These are phyloP conservation scores for Ophiostoma fasciatum DNA, from an alignment of 2,329 filamentous ascomycete genomes.

Conservation along the genomic window DNA sequence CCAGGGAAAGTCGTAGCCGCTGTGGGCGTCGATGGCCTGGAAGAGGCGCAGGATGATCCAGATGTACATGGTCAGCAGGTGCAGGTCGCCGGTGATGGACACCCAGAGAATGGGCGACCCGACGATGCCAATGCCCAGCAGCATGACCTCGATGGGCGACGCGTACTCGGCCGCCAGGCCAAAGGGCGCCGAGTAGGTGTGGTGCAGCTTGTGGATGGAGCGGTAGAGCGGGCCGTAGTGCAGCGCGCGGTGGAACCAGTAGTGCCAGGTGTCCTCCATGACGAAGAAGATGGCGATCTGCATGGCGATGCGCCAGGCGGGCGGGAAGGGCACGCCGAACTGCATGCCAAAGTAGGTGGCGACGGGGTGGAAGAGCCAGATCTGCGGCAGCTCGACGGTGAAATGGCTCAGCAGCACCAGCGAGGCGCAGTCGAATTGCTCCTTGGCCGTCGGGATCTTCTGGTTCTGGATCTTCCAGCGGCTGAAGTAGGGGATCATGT, in stretches of 20 bases:
- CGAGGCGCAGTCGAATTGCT: constrained; percentile 89
- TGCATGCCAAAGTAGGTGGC: constrained; percentile 83
- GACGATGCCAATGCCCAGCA: constrained; percentile 78
- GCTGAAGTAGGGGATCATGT: constrained; percentile 73
- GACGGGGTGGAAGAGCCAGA: constrained; percentile 97
- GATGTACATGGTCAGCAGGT: constrained; percentile 93
- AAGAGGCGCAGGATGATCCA: constrained; percentile 91
- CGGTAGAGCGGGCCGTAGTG: constrained; percentile 95
- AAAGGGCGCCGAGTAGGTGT: constrained; percentile 96
- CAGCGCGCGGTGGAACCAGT: constrained; percentile 85
- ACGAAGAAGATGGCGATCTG: constrained; percentile 93
- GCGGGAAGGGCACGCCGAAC: constrained; percentile 80
- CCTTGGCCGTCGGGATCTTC: constrained; percentile 83
- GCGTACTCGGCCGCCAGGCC: constrained; percentile 95
- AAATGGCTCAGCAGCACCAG: constrained; percentile 92
- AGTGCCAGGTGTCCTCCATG: constrained; percentile 95
- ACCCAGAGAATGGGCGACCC: constrained; percentile 73
- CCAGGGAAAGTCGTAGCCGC: constrained; percentile 97
- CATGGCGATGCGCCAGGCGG: constrained; percentile 69
- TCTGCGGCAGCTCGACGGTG: constrained; percentile 94
- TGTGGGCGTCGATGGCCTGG: constrained; percentile 96
- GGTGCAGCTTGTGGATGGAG: constrained; percentile 95
- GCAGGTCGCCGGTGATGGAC: constrained; percentile 68
- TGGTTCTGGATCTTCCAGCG: constrained; percentile 86
- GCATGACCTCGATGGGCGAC: constrained; percentile 92